A percentile compares a stretch with the other conserved stretches of the same genome.
These are phyloP conservation scores for Butyriboletus loyo DNA, from an alignment of 768 basidiomycete genomes.

Conservation along the genomic window DNA sequence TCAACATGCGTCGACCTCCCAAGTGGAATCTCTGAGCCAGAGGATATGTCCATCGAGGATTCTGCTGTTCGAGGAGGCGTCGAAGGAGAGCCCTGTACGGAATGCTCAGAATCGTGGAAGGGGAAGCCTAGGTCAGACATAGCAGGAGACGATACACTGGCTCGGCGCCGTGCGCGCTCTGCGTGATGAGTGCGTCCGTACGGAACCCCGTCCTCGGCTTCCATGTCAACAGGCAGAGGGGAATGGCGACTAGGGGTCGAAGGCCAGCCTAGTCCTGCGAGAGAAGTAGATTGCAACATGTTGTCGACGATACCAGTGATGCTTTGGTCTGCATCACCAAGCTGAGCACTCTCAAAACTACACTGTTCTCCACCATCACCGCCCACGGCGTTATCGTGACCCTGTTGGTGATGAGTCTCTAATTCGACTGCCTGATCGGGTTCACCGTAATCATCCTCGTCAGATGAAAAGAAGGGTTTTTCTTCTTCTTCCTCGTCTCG, in stretches of 20 bases:
- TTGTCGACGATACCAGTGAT: slow-evolving; percentile 72
- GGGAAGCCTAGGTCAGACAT: slow-evolving; percentile 38
- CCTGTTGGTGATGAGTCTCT: slow-evolving; percentile 15
- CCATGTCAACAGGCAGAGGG: slow-evolving; percentile 48
- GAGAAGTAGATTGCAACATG: slow-evolving; percentile 47
- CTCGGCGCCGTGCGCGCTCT: slow-evolving; percentile 43
- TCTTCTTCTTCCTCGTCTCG: slow-evolving; percentile 58
- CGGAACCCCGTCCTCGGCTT: slow-evolving; percentile 62
- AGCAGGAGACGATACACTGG: slow-evolving; percentile 32
- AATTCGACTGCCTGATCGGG: slow-evolving; percentile 9
- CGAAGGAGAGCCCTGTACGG: slow-evolving; percentile 15
- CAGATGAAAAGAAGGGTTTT: slow-evolving; percentile 43
- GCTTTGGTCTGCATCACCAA: slow-evolving; percentile 48
- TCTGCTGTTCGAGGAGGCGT: slow-evolving; percentile 22
- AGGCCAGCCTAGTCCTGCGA: slow-evolving; percentile 25
- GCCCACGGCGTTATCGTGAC: not conserved
- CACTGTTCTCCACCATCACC: slow-evolving; percentile 10
- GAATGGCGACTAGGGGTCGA: slow-evolving; percentile 37
- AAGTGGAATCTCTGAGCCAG: slow-evolving; percentile 23
- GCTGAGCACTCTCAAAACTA: slow-evolving; percentile 42
- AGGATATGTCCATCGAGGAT: slow-evolving; percentile 24
- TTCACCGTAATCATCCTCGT: slow-evolving; percentile 31
- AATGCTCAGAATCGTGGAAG: slow-evolving; percentile 21
- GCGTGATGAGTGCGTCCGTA: slow-evolving; percentile 63
- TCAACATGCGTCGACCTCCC: slow-evolving; percentile 41